Evolutionary conservation across 345 rosid genomes (phyloP).

Genomic region (Acer campestre): DNA sequence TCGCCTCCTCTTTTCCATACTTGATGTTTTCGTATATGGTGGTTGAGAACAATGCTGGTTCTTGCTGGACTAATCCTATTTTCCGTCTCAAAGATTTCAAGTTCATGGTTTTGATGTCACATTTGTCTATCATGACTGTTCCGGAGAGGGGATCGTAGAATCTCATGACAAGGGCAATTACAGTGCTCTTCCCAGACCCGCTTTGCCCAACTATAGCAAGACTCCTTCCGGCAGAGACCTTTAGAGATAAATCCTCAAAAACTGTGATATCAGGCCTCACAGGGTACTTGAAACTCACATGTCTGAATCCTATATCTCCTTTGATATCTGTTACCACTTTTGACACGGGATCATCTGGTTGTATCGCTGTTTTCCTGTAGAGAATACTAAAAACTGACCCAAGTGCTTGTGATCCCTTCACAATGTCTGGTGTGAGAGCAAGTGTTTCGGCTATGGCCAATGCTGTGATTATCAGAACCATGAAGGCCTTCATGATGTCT

Average conservation of each 20-base stretch:
- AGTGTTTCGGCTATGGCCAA: slow-evolving; percentile 72
- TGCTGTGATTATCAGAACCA: slow-evolving; percentile 72
- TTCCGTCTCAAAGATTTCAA: slow-evolving; percentile 60
- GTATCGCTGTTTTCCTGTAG: slow-evolving; percentile 51
- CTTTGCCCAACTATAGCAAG: slow-evolving; percentile 81
- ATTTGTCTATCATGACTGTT: slow-evolving; percentile 58
- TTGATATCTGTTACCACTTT: slow-evolving; percentile 38
- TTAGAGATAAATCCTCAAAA: slow-evolving; percentile 51
- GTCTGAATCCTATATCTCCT: slow-evolving; percentile 63
- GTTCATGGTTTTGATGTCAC: slow-evolving; percentile 54
- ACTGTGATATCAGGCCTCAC: slow-evolving; percentile 59
- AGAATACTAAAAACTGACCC: slow-evolving; percentile 69
- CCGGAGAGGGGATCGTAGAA: slow-evolving; percentile 73
- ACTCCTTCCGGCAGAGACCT: slow-evolving; percentile 57
- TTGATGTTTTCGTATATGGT: slow-evolving; percentile 73
- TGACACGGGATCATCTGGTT: slow-evolving; percentile 45
- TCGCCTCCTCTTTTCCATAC: slow-evolving; percentile 64
- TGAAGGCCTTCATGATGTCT: slow-evolving; percentile 61
- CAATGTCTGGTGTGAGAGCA: slow-evolving; percentile 81
- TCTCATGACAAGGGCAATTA: slow-evolving; percentile 64
- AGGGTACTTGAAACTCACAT: slow-evolving; percentile 71
- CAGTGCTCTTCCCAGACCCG: slow-evolving; percentile 88
- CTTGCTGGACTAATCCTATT: slow-evolving; percentile 80
- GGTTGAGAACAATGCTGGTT: slow-evolving; percentile 77
- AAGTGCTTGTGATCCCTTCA: slow-evolving; percentile 87